Percentiles rank a stretch among this genome's conserved stretches.
phyloP scores from a whole-genome alignment of 2,329 filamentous ascomycete genomes.

The Diaporthe humulicola region DNA sequence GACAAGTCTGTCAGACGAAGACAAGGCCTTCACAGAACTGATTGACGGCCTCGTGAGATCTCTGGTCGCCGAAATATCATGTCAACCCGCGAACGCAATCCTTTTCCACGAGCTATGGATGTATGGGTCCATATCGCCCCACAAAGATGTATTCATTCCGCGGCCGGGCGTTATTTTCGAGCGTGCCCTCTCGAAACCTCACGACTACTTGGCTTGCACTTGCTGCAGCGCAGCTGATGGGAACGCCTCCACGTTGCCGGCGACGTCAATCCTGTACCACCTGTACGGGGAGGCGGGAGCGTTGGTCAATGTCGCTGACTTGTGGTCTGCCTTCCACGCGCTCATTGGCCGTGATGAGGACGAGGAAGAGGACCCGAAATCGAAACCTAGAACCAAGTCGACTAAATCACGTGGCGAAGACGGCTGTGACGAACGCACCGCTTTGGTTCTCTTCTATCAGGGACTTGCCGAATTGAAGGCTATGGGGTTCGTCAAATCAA shows the following conservation, averaged over 20 bases:
- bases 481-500: slow-evolving; percentile 89
- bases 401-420: slow-evolving; percentile 45
- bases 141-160: slow-evolving; percentile 81
- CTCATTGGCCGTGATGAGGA: slow-evolving; percentile 64
- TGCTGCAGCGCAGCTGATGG: slow-evolving; percentile 70
- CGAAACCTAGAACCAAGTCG: slow-evolving; percentile 53
- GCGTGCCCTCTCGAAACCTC: slow-evolving; percentile 77
- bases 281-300: slow-evolving; percentile 83
- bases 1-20: slow-evolving; percentile 76
- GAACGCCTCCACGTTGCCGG: slow-evolving; percentile 72
- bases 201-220: slow-evolving; percentile 82
- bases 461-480: slow-evolving; percentile 86
- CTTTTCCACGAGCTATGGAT: slow-evolving; percentile 81
- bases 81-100: slow-evolving; percentile 58
- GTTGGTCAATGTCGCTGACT: slow-evolving; percentile 82
- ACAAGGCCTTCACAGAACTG: slow-evolving; percentile 77
- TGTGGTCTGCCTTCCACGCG: slow-evolving; percentile 82
- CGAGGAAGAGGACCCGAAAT: slow-evolving; percentile 52
- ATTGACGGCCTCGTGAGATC: slow-evolving; percentile 69
- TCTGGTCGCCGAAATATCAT: slow-evolving; percentile 55
- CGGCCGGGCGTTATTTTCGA: slow-evolving; percentile 79
- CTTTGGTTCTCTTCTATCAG: slow-evolving; percentile 84
- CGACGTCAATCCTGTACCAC: slow-evolving; percentile 81
- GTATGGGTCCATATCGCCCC: slow-evolving; percentile 79
- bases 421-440: slow-evolving; percentile 65